Base-by-base conservation (phyloP, 2,329 filamentous ascomycete genomes). In the Pyricularia grisea region DNA sequence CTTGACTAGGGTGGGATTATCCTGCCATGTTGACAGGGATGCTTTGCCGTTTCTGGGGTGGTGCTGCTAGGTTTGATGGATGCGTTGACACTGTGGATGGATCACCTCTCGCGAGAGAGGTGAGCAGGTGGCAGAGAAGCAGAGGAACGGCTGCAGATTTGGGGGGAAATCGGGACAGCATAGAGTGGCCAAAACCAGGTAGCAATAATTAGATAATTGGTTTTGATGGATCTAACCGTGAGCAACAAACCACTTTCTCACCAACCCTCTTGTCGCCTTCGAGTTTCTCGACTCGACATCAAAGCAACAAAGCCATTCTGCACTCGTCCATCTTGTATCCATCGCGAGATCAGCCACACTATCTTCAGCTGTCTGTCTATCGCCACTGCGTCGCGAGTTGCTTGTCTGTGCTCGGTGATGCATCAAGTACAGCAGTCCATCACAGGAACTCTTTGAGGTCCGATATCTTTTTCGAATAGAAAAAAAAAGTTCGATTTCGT, bases 51-150 rank as follows among this genome's bases (percentile, higher is more conserved):
- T 68, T 61, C 50, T 68, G 66, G 66, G 66, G 66, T 68, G 66
- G 66, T 68, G 71, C 71, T 71, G 72, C 71, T 70, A 70, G 70
- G 70, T 73, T 55, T 72, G 71, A 71, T 73, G 71, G 72, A 73
- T 75, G 69, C 55, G 67, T 36, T 66, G 66, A 70, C 64, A 61
- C 58, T 61, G 58, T 70, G 68, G 72, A 74, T 74, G 73, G 73
- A 76, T 75, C 74, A 75, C 73, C 74, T 75, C 42, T 55, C 42
- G 73, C 73, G 72, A 72, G 73, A 74, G 72, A 74, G 73, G 70
- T 72, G 73, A 71, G 73, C 72, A 70, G 72, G 50, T 30, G 67
- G 67, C 55, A 74, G 74, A 73, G 67, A 70, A 65, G 65, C 72
- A 70, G 72, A 74, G 73, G 73, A 75, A 75, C 74, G 73, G 74